These are phyloP conservation scores for Penicillium argentinense DNA, from an alignment of 495 filamentous ascomycete genomes.

Conservation along the genomic window DNA sequence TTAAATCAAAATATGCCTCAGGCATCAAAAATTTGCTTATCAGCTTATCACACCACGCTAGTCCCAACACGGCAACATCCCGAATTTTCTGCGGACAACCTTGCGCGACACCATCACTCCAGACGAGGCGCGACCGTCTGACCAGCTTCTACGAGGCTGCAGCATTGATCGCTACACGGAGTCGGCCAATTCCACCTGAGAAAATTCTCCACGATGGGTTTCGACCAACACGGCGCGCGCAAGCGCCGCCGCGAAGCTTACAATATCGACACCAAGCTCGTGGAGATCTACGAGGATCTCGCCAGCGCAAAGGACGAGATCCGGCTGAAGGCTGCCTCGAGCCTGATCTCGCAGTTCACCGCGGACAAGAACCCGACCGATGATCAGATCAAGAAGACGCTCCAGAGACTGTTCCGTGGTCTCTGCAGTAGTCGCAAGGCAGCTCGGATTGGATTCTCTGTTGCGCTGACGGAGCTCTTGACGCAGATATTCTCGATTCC, in stretches of 20 bases:
- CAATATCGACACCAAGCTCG: slow-evolving; percentile 48
- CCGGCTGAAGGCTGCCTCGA: slow-evolving; percentile 47
- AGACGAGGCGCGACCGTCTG: not conserved
- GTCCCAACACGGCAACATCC: slow-evolving; percentile 16
- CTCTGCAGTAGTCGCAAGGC: slow-evolving; percentile 89
- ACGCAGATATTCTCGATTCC: slow-evolving; percentile 48
- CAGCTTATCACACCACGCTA: slow-evolving; percentile 24
- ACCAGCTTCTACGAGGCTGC: slow-evolving; percentile 16
- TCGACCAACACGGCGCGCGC: slow-evolving; percentile 27
- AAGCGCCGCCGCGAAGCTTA: slow-evolving; percentile 48
- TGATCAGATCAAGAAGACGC: slow-evolving; percentile 42
- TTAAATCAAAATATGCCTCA: too few species aligned
- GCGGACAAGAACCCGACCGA: slow-evolving; percentile 38
- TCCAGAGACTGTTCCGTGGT: slow-evolving; percentile 75
- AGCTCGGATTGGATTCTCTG: slow-evolving; percentile 84
- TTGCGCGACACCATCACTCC: not conserved
- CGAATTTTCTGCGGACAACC: slow-evolving; percentile 28
- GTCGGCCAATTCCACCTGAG: slow-evolving; percentile 1
- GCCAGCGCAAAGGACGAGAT: slow-evolving; percentile 53
- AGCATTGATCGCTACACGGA: not conserved
- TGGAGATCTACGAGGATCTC: slow-evolving; percentile 58
- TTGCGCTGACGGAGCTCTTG: slow-evolving; percentile 82
- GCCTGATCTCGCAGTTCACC: slow-evolving; percentile 48
- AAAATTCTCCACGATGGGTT: slow-evolving; percentile 24
- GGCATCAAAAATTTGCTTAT: too few species aligned